Evolutionary conservation across 805 yeast genomes (phyloP).

Genomic region (Ogataea trehalophila): DNA sequence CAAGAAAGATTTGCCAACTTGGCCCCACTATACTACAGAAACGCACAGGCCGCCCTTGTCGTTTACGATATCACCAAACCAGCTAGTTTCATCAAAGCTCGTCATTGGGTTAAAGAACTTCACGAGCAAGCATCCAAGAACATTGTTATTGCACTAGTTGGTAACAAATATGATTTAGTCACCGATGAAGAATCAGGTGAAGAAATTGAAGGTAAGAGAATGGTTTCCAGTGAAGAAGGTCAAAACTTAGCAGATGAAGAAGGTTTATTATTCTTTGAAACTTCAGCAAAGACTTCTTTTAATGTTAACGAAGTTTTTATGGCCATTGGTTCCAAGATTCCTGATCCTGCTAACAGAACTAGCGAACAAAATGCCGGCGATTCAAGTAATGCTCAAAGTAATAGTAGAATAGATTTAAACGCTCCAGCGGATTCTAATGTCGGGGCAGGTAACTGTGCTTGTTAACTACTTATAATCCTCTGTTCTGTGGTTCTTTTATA

Average conservation of each 20-base stretch:
- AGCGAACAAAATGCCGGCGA: conserved; percentile 13
- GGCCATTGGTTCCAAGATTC: conserved; percentile 85
- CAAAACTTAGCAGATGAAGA: conserved; percentile 85
- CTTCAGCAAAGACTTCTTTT: conserved; percentile 86
- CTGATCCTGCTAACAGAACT: conserved; percentile 33
- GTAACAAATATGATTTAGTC: conserved; percentile 82
- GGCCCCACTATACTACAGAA: conserved; percentile 96
- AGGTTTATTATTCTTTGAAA: conserved; percentile 84
- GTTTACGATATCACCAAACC: conserved; percentile 96
- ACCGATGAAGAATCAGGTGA: conserved; percentile 44
- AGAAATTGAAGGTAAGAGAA: conserved; percentile 53
- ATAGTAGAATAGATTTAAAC: conserved; percentile 34
- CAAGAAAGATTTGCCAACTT: conserved; percentile 94
- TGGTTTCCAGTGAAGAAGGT: conserved; percentile 85
- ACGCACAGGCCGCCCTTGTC: conserved; percentile 94
- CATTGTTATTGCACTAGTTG: conserved; percentile 89
- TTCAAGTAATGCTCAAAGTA: conserved; percentile 6
- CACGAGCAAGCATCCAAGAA: conserved; percentile 94
- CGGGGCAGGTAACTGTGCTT: conserved; percentile 29
- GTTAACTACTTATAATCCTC: conserved; percentile 19
- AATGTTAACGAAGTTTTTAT: conserved; percentile 90
- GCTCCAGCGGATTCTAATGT: conserved; percentile 26
- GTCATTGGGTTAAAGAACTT: conserved; percentile 96
- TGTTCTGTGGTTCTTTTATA: background rate
- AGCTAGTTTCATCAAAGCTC: conserved; percentile 89